Conservation (phyloP, 768 basidiomycete genomes). For the Gloeostereum incarnatum region DNA sequence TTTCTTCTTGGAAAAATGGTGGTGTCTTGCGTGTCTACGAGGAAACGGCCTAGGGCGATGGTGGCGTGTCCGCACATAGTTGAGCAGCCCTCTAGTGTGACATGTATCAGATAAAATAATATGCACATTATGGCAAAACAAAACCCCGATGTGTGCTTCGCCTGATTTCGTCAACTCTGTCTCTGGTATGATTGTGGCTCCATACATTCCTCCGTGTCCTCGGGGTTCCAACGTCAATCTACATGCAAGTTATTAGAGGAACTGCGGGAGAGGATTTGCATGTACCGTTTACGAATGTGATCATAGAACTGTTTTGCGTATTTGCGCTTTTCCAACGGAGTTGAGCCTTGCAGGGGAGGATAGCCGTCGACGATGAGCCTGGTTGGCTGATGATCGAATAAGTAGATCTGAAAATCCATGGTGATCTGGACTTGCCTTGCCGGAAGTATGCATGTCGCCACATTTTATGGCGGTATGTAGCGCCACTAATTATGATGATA, state of each 20-base stretch:
- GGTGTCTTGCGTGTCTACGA: constrained; percentile 25
- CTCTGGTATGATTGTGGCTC: constrained; percentile 24
- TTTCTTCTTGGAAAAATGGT: constrained; percentile 20
- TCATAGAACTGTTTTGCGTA: constrained; percentile 20
- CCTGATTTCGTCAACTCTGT: constrained; percentile 22
- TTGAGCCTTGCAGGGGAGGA: constrained; percentile 19
- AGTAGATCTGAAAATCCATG: not conserved
- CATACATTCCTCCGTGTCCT: constrained; percentile 31
- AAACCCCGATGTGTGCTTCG: constrained; percentile 28
- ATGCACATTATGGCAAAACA: constrained; percentile 27
- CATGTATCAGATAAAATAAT: not conserved
- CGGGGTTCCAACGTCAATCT: constrained; percentile 29
- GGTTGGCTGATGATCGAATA: constrained; percentile 19
- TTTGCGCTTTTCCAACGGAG: constrained; percentile 23
- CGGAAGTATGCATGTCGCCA: constrained; percentile 28
- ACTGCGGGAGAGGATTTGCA: not conserved
- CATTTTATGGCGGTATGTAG: constrained; percentile 14
- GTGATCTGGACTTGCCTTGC: constrained; percentile 25
- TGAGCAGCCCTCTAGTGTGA: constrained; percentile 25
- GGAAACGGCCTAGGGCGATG: constrained; percentile 28
- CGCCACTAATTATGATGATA: not conserved
- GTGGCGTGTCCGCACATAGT: constrained; percentile 35
- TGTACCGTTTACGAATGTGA: constrained; percentile 12
- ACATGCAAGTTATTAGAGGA: not conserved
- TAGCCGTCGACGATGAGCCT: constrained; percentile 25